These are phyloP conservation scores for Escallonia herrerae DNA, from an alignment of 129 eudicot species.

Conservation along the genomic window DNA sequence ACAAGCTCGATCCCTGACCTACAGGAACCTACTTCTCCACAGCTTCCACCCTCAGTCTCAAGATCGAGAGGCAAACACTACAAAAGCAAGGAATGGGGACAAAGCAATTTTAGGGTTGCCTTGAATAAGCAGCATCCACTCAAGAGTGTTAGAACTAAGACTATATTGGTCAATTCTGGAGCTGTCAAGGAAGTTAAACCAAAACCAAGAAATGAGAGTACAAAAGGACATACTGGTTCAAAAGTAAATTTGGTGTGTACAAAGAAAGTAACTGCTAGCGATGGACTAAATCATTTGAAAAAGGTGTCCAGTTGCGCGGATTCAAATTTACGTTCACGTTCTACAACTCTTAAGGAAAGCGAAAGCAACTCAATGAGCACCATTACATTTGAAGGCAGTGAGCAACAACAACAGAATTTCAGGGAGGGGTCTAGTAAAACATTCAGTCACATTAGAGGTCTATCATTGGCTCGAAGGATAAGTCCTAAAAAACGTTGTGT, in stretches of 20 bases:
- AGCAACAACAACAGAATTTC: slow-evolving; percentile 19
- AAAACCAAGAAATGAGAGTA: slow-evolving; percentile 1
- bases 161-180: slow-evolving; percentile 14
- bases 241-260: slow-evolving; percentile 18
- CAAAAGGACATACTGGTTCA: neutral
- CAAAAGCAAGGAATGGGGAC: slow-evolving; percentile 34
- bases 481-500: slow-evolving; percentile 47
- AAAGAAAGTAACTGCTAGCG: slow-evolving; percentile 19
- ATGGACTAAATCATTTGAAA: slow-evolving; percentile 7
- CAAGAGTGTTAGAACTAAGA: slow-evolving; percentile 22
- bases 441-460: slow-evolving; percentile 23
- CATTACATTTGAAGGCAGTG: slow-evolving; percentile 27
- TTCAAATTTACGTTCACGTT: slow-evolving; percentile 13
- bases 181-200: slow-evolving; percentile 11
- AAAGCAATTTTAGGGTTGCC: slow-evolving; percentile 10
- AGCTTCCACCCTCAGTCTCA: slow-evolving; percentile 57
- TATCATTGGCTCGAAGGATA: slow-evolving; percentile 32
- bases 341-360: slow-evolving; percentile 17
- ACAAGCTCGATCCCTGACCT: slow-evolving; percentile 14
- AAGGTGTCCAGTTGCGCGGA: neutral
- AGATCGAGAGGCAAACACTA: slow-evolving; percentile 51
- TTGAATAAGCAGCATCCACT: slow-evolving; percentile 27
- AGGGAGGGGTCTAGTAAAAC: slow-evolving; percentile 25
- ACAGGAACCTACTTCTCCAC: slow-evolving; percentile 45
- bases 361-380: slow-evolving; percentile 32